Conservation (phyloP, 768 basidiomycete species). For the Boletus coccyginus region DNA sequence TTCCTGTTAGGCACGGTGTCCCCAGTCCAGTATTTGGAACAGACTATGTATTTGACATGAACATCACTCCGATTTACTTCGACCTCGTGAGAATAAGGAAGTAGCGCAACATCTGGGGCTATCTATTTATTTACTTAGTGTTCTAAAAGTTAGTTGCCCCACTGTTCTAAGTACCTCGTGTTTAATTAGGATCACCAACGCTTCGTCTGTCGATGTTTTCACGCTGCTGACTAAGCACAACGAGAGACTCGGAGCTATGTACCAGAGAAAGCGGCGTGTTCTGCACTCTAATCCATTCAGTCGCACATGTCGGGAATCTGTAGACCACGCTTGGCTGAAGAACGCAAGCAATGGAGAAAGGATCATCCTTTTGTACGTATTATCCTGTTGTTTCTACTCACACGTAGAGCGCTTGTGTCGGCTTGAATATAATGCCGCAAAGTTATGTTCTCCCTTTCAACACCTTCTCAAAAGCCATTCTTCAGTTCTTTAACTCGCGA, state of each 20-base stretch:
- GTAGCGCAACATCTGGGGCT: background rate
- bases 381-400: background rate
- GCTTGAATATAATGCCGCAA: background rate
- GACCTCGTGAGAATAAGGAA: slow-evolving; percentile 3
- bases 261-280: background rate
- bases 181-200: no score
- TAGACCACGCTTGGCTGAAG: slow-evolving; percentile 89
- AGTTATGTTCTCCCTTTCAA: background rate
- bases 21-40: slow-evolving; percentile 11
- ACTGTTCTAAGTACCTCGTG: no score
- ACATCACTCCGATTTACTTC: slow-evolving; percentile 18
- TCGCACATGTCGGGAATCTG: slow-evolving; percentile 80
- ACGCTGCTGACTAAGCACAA: slow-evolving; percentile 20
- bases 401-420: background rate
- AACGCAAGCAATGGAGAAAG: slow-evolving; percentile 98
- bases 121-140: background rate
- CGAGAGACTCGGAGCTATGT: background rate
- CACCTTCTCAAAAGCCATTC: background rate
- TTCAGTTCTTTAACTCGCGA: slow-evolving; percentile 3
- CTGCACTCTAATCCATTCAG: background rate
- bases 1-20: slow-evolving; percentile 18
- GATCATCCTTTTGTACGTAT: slow-evolving; percentile 94
- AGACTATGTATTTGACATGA: slow-evolving; percentile 20
- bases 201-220: background rate
- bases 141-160: background rate